Evolutionary conservation across 139 green algal species (phyloP).

Genomic region (Tetradesmus obliquus): DNA sequence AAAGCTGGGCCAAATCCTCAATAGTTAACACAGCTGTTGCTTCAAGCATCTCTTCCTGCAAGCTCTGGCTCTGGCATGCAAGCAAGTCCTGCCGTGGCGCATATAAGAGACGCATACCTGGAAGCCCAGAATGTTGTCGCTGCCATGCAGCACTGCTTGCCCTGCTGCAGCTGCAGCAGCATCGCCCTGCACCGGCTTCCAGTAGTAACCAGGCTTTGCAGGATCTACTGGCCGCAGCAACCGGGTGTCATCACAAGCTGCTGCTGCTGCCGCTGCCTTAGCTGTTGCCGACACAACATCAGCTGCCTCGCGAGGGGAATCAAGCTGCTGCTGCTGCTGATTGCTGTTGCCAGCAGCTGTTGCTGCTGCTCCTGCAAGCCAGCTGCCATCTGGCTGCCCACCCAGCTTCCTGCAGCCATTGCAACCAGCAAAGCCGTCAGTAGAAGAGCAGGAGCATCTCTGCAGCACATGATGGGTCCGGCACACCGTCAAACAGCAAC

Average conservation of each 20-base stretch:
- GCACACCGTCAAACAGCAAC: not conserved
- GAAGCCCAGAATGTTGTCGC: conserved; percentile 2
- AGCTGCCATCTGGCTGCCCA: not conserved
- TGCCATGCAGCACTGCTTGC: not conserved
- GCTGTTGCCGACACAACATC: not conserved
- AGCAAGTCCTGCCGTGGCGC: not conserved
- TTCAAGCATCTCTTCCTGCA: not conserved
- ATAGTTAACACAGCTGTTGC: not conserved
- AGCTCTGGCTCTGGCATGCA: no score
- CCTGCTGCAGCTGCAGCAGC: conserved; percentile 14
- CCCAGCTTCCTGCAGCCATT: conserved; percentile 6
- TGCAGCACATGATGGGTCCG: not conserved
- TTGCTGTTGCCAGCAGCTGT: not conserved
- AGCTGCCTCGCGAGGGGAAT: not conserved
- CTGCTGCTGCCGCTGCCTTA: not conserved
- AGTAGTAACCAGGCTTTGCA: conserved; percentile 33
- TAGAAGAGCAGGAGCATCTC: not conserved
- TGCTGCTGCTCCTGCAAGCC: not conserved
- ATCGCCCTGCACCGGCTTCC: conserved; percentile 28
- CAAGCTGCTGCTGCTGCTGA: not conserved
- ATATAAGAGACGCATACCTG: not conserved
- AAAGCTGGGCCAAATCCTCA: not conserved
- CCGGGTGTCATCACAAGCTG: not conserved
- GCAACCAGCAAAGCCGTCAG: not conserved
- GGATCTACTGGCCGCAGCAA: conserved; percentile 36